Evolutionary conservation across 768 basidiomycete genomes (phyloP).

Genomic region (Collybiopsis luxurians): DNA sequence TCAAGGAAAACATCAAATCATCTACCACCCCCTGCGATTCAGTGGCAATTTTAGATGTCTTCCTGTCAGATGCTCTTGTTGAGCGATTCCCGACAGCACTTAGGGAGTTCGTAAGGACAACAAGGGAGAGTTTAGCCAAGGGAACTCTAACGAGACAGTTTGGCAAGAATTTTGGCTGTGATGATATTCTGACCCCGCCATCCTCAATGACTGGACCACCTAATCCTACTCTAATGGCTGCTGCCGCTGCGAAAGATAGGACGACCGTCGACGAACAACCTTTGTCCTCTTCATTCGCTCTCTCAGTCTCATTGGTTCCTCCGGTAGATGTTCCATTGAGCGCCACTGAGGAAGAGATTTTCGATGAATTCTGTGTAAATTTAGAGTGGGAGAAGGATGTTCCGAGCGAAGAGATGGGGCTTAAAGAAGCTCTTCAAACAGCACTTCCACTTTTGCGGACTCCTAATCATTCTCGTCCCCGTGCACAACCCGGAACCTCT

Average conservation of each 20-base stretch:
- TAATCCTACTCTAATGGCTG: not conserved
- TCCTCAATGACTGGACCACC: not conserved
- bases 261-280: not conserved
- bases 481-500: not conserved
- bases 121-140: constrained; percentile 13
- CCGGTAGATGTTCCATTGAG: constrained; percentile 53
- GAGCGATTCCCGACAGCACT: constrained; percentile 63
- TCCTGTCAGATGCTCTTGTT: constrained; percentile 61
- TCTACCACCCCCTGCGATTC: constrained; percentile 17
- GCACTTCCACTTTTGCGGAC: not conserved
- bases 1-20: constrained; percentile 36
- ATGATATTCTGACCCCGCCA: not conserved
- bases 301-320: not conserved
- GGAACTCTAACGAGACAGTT: constrained; percentile 36
- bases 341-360: constrained; percentile 69
- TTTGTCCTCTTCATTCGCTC: not conserved
- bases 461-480: not conserved
- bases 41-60: constrained; percentile 42
- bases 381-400: constrained; percentile 52
- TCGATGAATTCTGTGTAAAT: constrained; percentile 58
- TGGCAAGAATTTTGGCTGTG: constrained; percentile 23
- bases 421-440: constrained; percentile 9
- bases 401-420: constrained; percentile 13
- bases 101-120: constrained; percentile 53
- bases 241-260: not conserved